These are phyloP conservation scores for Brassica balearica DNA, from an alignment of 441 rosid species.

Conservation along the genomic window DNA sequence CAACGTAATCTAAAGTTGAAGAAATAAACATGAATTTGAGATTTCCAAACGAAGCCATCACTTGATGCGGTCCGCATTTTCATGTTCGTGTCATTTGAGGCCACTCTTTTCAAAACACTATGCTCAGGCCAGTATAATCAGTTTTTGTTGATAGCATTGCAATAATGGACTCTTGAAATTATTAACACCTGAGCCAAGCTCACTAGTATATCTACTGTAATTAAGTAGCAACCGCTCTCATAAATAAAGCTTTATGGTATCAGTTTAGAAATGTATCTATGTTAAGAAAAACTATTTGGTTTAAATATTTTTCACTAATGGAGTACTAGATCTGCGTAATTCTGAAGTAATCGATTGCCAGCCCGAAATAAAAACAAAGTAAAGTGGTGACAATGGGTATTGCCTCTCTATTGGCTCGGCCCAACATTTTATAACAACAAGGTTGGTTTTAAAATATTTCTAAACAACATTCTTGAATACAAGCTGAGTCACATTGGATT, in stretches of 20 bases:
- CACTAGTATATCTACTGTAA: too few relatives aligned
- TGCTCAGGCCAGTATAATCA: too few relatives aligned
- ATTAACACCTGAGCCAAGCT: too few relatives aligned
- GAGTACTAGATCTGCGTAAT: too few relatives aligned
- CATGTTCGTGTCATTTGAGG: not conserved
- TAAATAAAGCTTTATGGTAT: too few relatives aligned
- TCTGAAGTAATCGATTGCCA: not conserved
- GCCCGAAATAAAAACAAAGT: not conserved
- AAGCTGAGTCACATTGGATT: slow-evolving; percentile 34
- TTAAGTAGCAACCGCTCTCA: too few relatives aligned
- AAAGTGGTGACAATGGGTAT: not conserved
- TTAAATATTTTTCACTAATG: too few relatives aligned
- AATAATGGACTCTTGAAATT: too few relatives aligned
- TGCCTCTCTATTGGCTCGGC: not conserved
- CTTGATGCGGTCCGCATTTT: not conserved
- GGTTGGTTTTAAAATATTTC: not conserved
- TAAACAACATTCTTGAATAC: slow-evolving; percentile 7
- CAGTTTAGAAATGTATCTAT: too few relatives aligned
- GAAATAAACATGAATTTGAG: not conserved
- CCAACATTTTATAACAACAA: not conserved
- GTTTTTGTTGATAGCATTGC: too few relatives aligned
- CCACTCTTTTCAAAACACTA: not conserved
- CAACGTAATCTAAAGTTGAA: too few relatives aligned
- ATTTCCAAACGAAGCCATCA: not conserved
- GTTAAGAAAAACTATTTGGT: too few relatives aligned